Base-by-base conservation (phyloP, 768 basidiomycete genomes). In the Xerocomellus amylosporus region DNA sequence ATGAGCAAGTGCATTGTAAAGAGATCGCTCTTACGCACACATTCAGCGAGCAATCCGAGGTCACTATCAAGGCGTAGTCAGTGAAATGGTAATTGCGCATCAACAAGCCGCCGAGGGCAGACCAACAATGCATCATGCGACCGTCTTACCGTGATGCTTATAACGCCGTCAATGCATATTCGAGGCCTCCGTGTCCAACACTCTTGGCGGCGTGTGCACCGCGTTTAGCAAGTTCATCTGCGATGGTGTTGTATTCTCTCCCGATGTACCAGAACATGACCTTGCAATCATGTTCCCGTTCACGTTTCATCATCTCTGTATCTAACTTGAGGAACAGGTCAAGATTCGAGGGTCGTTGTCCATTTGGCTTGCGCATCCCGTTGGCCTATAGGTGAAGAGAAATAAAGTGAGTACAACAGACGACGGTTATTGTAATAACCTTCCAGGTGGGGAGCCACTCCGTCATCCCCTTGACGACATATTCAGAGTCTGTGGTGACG, bases 361-460 rank as follows among this genome's bases (percentile, higher is more conserved):
- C 41, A 19, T 28, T 19, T 20, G 51, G 13, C n/a, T 36, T 43
- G 19, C 42, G 42, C 22, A 53, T n/a, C 3, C 38, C 51, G 19
- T 49, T 56, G 5, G 30, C 31, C 24, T 22, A 22, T 13, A 19
- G 36, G 24, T 14, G 34, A 17, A 22, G 15, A 20, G 20, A 28
- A 33, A 43, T 12, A 12, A 28, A n/a, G n/a, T 14, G n/a, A 42
- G 5, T 9, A 30, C 30, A 10, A 30, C 30, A 30, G 9, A 30
- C 30, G 10, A 30, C 9, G 30, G 10, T 30, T 30, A 9, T 10
- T 30, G 30, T 10, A 30, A 30, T 30, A 30, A 71, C 71, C 64
- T 65, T 66, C 71, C 71, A 74, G 14, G 12, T 28, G 5, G 68
- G 68, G 10, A 71, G 40, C 70, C 72, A 72, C 53, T 73, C 66